These are phyloP conservation scores for Boletus tylopilopsis DNA, from an alignment of 768 basidiomycete genomes.

Conservation along the genomic window DNA sequence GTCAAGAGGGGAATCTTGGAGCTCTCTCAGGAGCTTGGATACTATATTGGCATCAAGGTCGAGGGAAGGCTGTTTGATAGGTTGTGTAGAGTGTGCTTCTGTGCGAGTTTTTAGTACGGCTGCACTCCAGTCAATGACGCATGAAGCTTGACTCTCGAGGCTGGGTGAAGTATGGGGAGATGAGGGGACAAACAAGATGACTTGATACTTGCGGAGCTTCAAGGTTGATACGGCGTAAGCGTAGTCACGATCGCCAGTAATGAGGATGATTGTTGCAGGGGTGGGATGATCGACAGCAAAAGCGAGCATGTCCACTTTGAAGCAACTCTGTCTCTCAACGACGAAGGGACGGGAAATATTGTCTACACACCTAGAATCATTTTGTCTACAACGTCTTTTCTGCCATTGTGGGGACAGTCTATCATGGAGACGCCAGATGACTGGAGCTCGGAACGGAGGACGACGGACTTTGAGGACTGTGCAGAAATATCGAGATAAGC, in stretches of 20 bases:
- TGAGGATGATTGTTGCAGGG: slow-evolving; percentile 54
- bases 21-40: slow-evolving; percentile 19
- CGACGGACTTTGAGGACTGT: slow-evolving; percentile 31
- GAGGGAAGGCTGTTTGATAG: slow-evolving; percentile 23
- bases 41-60: slow-evolving; percentile 25
- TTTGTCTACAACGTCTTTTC: slow-evolving; percentile 41
- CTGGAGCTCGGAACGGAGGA: slow-evolving; percentile 40
- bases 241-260: slow-evolving; percentile 66
- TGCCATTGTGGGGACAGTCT: slow-evolving; percentile 33
- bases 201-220: slow-evolving; percentile 48
- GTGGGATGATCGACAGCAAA: slow-evolving; percentile 60
- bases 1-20: slow-evolving; percentile 13
- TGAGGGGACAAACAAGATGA: slow-evolving; percentile 47
- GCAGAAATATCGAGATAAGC: slow-evolving; percentile 50
- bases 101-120: slow-evolving; percentile 35
- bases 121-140: slow-evolving; percentile 47
- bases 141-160: slow-evolving; percentile 52
- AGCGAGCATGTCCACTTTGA: slow-evolving; percentile 61
- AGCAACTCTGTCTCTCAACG: slow-evolving; percentile 3
- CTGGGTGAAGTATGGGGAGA: slow-evolving; percentile 37
- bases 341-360: background rate
- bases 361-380: slow-evolving; percentile 40
- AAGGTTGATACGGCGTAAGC: slow-evolving; percentile 59
- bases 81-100: slow-evolving; percentile 14
- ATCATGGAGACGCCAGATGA: slow-evolving; percentile 42